phyloP scores from a whole-genome alignment of 257 asterid species.

The Echites panduratus region DNA sequence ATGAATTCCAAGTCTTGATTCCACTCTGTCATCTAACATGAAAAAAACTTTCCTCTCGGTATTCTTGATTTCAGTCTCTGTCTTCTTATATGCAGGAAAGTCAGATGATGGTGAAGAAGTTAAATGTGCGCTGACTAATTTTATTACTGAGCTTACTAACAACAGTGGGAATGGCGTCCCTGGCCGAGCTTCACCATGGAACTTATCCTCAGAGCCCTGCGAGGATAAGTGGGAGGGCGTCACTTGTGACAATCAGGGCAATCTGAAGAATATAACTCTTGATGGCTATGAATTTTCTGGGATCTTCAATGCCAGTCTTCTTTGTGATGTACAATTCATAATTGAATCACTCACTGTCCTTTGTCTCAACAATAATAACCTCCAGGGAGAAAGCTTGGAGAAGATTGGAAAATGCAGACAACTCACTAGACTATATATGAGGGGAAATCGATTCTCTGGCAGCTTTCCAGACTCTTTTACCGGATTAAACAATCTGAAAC shows the following conservation, averaged over 20 bases:
- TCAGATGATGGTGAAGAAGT: constrained; percentile 32
- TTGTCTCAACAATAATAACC: constrained; percentile 27
- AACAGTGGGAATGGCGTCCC: constrained; percentile 12
- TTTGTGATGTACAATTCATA: constrained; percentile 35
- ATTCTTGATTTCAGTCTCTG: constrained; percentile 26
- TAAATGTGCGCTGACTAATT: constrained; percentile 26
- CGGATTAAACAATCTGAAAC: constrained; percentile 31
- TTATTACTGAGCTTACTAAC: constrained; percentile 35
- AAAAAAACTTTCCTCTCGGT: constrained; percentile 22
- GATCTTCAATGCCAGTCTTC: constrained; percentile 27
- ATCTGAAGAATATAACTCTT: constrained; percentile 32
- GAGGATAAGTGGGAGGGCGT: constrained; percentile 40
- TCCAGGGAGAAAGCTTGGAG: constrained; percentile 33
- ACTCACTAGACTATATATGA: constrained; percentile 28
- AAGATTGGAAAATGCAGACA: constrained; percentile 40
- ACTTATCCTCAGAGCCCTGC: constrained; percentile 30
- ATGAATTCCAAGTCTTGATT: background rate
- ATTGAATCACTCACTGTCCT: constrained; percentile 26
- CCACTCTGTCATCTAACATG: constrained; percentile 21
- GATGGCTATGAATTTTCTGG: constrained; percentile 35
- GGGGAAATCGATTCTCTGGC: constrained; percentile 38
- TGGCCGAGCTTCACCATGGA: constrained; percentile 39
- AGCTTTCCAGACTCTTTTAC: constrained; percentile 31
- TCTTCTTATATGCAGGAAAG: constrained; percentile 15
- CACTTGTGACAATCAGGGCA: constrained; percentile 23